Conservation (phyloP, 1,284 basidiomycete genomes). For the Ustilago tritici region DNA sequence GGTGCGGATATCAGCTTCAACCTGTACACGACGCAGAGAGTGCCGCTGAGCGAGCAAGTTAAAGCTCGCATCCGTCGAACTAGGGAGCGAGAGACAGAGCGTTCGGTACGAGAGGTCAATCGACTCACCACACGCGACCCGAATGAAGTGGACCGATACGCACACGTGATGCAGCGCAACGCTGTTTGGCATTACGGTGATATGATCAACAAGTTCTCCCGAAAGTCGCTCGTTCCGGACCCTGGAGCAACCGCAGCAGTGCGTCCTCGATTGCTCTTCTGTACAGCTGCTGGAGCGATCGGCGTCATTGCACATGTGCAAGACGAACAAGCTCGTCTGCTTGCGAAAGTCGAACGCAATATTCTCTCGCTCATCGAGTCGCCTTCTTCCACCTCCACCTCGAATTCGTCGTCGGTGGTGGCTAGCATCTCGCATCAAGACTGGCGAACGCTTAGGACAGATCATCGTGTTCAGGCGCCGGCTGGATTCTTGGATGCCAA, state of each 20-base stretch:
- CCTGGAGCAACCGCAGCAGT: conserved; percentile 17
- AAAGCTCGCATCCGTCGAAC: conserved; percentile 42
- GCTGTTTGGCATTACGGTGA: conserved; percentile 67
- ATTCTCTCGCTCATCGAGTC: conserved; percentile 36
- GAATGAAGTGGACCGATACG: conserved; percentile 19
- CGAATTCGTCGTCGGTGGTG: conserved; percentile 7
- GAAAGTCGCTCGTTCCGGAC: conserved; percentile 38
- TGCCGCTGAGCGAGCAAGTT: conserved; percentile 36
- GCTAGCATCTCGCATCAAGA: conserved; percentile 53
- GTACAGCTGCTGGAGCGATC: conserved; percentile 61
- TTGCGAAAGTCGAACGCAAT: conserved; percentile 58
- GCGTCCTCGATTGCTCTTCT: conserved; percentile 47
- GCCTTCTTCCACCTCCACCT: conserved; percentile 5
- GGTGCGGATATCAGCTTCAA: conserved; percentile 67
- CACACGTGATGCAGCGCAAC: conserved; percentile 61
- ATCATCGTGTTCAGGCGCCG: conserved; percentile 58
- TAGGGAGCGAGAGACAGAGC: conserved; percentile 35
- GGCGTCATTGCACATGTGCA: conserved; percentile 52
- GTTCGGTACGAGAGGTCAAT: neutral
- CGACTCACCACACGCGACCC: conserved; percentile 3
- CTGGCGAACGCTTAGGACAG: conserved; percentile 66
- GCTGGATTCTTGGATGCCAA: conserved; percentile 62
- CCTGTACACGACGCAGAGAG: conserved; percentile 60
- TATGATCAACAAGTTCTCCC: conserved; percentile 61
- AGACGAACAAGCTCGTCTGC: conserved; percentile 23